Base-by-base conservation (phyloP, 2,329 filamentous ascomycete species). In the Emericellopsis cladophorae region DNA sequence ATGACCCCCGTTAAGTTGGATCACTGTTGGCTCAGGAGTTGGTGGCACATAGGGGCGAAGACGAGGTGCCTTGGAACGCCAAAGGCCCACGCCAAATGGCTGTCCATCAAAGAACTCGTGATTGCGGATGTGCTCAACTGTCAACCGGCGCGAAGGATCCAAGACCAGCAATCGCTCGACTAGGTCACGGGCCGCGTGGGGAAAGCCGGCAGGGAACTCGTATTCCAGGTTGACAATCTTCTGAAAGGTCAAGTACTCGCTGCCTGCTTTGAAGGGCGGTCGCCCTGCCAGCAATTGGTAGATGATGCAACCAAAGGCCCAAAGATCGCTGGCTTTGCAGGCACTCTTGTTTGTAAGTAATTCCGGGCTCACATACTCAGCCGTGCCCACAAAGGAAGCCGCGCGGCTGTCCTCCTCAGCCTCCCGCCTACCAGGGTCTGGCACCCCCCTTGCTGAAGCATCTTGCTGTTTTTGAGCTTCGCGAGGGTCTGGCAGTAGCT, bases 281-380 rank as follows among this genome's bases (percentile, higher is more conserved):
- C 92, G 73, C n/a, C 92, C 92, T n/a, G 85, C 84, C 29, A 98
- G 68, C 22, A 98, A 74, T 60, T 98, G 92, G 59, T 94, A 98
- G 47, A 98, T 79, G 51, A 98, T 98, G 65, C 92, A 98, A 9
- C 92, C 92, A 65, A 94, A 98, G 3, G 92, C 92, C 92, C 92
- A 98, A 39, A 98, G 63, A 62, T 98, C 92, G 59, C 92, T 96
- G 35, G 90, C 86, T 64, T 96, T 98, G 68, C 90, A 95, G 16
- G 90, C 92, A 53, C 85, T 93, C 66, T 96, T 96, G 55, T 95
- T 88, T 24, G 86, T 95, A 41, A 98, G 69, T n/a, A 98, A 71
- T 59, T 98, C 92, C 0, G 92, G 92, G 54, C 92, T 96, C 50
- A 98, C 92, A 54, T 98, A 98, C 60, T 98, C 92, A 10, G 92